Evolutionary conservation across 345 rosid genomes (phyloP).

Genomic region (Citrus inodora): DNA sequence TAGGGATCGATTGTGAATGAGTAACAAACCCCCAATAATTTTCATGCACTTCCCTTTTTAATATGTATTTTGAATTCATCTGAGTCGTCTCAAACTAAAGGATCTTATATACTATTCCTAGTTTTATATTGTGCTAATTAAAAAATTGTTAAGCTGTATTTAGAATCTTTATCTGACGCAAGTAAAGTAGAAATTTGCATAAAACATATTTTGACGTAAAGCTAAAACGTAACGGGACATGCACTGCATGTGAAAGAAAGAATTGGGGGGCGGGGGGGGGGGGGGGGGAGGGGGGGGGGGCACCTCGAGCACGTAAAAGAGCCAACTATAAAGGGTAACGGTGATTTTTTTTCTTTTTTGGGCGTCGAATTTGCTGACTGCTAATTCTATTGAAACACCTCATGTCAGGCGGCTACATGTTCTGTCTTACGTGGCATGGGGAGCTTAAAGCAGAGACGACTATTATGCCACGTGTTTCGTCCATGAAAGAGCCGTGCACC

Average conservation of each 20-base stretch:
- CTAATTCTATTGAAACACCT: neutral
- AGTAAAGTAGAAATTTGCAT: neutral
- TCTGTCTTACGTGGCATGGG: slow-evolving; percentile 7
- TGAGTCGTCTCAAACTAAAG: neutral
- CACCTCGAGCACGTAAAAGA: neutral
- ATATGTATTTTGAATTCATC: neutral
- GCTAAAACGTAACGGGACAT: neutral
- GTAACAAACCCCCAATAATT: neutral
- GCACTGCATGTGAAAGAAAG: neutral
- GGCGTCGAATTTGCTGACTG: neutral
- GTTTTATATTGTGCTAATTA: too few relatives aligned
- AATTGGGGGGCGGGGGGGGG: neutral
- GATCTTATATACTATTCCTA: neutral
- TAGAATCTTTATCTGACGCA: neutral
- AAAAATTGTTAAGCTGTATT: too few relatives aligned
- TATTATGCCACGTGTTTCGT: neutral
- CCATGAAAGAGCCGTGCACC: slow-evolving; percentile 43
- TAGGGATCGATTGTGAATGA: neutral
- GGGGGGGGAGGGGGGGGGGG: too few relatives aligned
- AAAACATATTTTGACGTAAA: neutral
- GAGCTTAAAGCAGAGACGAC: neutral
- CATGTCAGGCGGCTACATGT: neutral
- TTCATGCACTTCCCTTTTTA: neutral
- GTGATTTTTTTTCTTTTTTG: too few relatives aligned
- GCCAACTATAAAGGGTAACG: neutral